These are phyloP conservation scores for Fusarium verticillioides DNA, from an alignment of 2,329 filamentous ascomycete species.

Conservation along the genomic window DNA sequence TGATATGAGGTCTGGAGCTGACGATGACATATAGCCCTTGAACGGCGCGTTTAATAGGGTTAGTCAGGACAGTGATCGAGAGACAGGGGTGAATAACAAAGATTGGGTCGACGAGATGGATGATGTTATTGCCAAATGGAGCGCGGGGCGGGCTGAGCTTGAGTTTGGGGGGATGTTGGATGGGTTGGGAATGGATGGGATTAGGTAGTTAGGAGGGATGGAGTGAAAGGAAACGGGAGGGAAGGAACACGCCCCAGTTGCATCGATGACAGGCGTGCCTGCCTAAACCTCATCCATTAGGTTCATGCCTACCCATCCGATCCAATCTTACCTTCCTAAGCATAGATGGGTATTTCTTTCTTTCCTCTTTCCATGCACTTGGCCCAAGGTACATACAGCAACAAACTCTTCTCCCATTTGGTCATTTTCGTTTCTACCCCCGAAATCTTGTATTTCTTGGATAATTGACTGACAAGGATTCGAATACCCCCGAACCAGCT, in stretches of 20 bases:
- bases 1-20: conserved; percentile 14
- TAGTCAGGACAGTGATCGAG: conserved; percentile 30
- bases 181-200: not conserved
- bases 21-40: conserved; percentile 27
- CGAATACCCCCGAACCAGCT: conserved; percentile 29
- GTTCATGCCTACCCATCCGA: not conserved
- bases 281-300: conserved; percentile 6
- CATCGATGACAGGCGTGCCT: conserved; percentile 16
- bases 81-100: conserved; percentile 33
- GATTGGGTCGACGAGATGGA: conserved; percentile 37
- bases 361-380: not conserved
- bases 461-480: conserved; percentile 14
- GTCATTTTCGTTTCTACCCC: conserved; percentile 8
- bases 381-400: not conserved
- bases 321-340: not conserved
- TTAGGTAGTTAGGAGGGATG: conserved; percentile 1
- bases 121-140: conserved; percentile 43
- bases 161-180: conserved; percentile 21
- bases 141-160: conserved; percentile 40
- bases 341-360: not conserved
- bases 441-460: conserved; percentile 16
- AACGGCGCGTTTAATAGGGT: conserved; percentile 23
- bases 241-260: conserved; percentile 32
- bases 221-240: conserved; percentile 30
- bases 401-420: not conserved